Evolutionary conservation across 1,139 yeast species (phyloP).

Genomic region (Pichia sp.): DNA sequence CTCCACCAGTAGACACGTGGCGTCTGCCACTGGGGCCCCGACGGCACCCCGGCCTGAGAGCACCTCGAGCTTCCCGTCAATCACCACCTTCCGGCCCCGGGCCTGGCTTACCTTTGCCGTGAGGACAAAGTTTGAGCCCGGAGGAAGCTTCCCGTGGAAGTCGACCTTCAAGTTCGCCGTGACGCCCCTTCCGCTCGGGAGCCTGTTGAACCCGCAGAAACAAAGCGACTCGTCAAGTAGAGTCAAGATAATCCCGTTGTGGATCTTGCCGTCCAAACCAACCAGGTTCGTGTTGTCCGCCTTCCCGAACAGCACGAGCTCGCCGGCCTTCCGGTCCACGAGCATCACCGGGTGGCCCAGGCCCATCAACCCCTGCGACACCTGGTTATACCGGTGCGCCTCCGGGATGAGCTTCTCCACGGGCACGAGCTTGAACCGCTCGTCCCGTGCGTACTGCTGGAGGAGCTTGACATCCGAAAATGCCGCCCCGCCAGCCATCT

Average conservation of each 20-base stretch:
- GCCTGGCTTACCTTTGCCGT: conserved; percentile 61
- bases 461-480: conserved; percentile 29
- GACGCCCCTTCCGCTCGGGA: conserved; percentile 88
- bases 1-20: conserved; percentile 63
- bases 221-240: conserved; percentile 84
- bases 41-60: background rate
- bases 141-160: conserved; percentile 62
- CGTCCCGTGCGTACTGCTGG: conserved; percentile 33
- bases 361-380: conserved; percentile 60
- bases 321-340: conserved; percentile 43
- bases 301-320: conserved; percentile 51
- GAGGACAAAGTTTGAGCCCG: conserved; percentile 62
- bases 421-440: conserved; percentile 28
- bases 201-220: conserved; percentile 74
- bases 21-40: conserved; percentile 44
- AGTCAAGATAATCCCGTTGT: conserved; percentile 83
- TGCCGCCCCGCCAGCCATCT: background rate
- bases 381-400: conserved; percentile 59
- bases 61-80: conserved; percentile 45
- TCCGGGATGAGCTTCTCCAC: conserved; percentile 51
- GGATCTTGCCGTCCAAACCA: conserved; percentile 71
- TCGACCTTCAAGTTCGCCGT: conserved; percentile 73
- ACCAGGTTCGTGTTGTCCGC: conserved; percentile 34
- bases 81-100: conserved; percentile 78
- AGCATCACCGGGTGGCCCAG: conserved; percentile 55